These are phyloP conservation scores for Phaeosphaeriaceae sp. DNA, from an alignment of 2,329 filamentous ascomycete genomes.

Conservation along the genomic window DNA sequence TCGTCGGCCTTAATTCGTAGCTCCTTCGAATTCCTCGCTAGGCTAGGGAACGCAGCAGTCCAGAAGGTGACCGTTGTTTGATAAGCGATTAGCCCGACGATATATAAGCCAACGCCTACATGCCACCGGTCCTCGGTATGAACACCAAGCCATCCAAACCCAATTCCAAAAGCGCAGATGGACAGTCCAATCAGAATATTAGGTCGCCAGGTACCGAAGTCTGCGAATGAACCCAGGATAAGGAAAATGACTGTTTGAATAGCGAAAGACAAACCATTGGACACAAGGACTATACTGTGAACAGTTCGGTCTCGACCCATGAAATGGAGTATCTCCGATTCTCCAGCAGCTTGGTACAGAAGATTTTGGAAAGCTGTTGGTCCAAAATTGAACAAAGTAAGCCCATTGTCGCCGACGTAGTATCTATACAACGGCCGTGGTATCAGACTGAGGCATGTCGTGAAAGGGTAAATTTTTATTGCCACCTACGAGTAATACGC, in stretches of 20 bases:
- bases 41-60: constrained; percentile 66
- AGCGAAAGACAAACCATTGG: constrained; percentile 72
- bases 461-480: not conserved
- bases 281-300: constrained; percentile 62
- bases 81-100: constrained; percentile 70
- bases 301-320: constrained; percentile 55
- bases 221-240: constrained; percentile 60
- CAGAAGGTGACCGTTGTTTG: constrained; percentile 73
- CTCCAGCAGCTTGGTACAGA: constrained; percentile 65
- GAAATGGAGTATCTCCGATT: constrained; percentile 61
- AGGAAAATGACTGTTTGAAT: constrained; percentile 67
- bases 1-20: constrained; percentile 60
- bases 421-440: constrained; percentile 51
- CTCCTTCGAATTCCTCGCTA: constrained; percentile 61
- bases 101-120: constrained; percentile 66
- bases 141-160: constrained; percentile 72
- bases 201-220: constrained; percentile 68
- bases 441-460: not conserved
- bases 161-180: constrained; percentile 56
- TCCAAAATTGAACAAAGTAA: constrained; percentile 63
- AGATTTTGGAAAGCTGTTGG: constrained; percentile 64
- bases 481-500: constrained; percentile 58
- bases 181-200: constrained; percentile 66
- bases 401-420: constrained; percentile 71
- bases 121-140: constrained; percentile 67